Conservation (phyloP, 176 grass and related monocot genomes). For the Panicum miliaceum region DNA sequence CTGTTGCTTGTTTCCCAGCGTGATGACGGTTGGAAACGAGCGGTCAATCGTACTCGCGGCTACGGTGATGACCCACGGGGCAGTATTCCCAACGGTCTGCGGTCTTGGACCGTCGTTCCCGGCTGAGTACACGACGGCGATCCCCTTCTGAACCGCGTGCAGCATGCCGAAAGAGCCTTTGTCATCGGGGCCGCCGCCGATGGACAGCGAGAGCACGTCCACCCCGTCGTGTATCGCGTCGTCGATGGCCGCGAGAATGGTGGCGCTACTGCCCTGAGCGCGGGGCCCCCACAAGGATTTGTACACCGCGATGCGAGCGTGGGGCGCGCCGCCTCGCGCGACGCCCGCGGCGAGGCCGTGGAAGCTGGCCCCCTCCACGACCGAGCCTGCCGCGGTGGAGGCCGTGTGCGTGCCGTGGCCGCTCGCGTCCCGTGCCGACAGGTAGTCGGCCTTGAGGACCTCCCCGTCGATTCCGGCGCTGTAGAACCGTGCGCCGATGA, state of each 20-base stretch:
- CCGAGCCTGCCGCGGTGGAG: constrained; percentile 29
- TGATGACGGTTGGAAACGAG: constrained; percentile 29
- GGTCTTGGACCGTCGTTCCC: neutral
- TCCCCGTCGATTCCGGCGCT: neutral
- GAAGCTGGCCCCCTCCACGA: constrained; percentile 6
- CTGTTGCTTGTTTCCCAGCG: constrained; percentile 31
- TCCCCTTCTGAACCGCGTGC: constrained; percentile 37
- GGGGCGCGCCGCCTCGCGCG: constrained; percentile 17
- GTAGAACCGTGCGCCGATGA: constrained; percentile 47
- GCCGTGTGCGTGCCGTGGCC: constrained; percentile 49
- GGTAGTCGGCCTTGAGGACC: accelerated
- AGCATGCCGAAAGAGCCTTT: constrained; percentile 28
- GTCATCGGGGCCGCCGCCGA: neutral
- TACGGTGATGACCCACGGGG: constrained; percentile 38
- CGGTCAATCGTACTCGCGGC: constrained; percentile 38
- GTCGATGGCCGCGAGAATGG: constrained; percentile 40
- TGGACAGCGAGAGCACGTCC: constrained; percentile 29
- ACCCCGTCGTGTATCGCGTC: constrained; percentile 39
- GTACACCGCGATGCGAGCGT: constrained; percentile 23
- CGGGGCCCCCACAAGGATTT: neutral
- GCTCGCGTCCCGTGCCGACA: neutral
- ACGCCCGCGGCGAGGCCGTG: constrained; percentile 4
- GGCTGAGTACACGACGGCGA: neutral
- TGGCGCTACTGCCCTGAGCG: accelerated
- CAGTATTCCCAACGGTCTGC: neutral